These are phyloP conservation scores for Aspergillus spinulosporus DNA, from an alignment of 2,329 filamentous ascomycete species.

Conservation along the genomic window DNA sequence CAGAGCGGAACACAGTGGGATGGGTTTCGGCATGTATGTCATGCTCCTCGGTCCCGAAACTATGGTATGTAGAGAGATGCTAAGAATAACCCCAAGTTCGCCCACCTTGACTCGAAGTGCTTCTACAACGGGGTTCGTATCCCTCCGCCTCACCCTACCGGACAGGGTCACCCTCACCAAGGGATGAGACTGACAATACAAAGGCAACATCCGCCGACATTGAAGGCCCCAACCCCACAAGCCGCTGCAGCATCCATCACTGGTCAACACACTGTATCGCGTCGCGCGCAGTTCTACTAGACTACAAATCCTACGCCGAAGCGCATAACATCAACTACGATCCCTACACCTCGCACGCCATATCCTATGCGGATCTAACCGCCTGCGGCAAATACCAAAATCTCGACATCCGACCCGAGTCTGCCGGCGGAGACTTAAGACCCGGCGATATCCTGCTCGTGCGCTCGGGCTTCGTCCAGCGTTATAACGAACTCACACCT, in stretches of 20 bases:
- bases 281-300: conserved; percentile 45
- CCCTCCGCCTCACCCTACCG: neutral
- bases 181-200: neutral
- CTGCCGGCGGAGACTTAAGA: conserved; percentile 56
- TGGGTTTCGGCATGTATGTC: conserved; percentile 49
- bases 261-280: conserved; percentile 46
- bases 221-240: conserved; percentile 34
- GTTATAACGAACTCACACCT: conserved; percentile 52
- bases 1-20: conserved; percentile 54
- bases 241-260: conserved; percentile 46
- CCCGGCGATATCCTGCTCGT: conserved; percentile 67
- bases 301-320: conserved; percentile 50
- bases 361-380: conserved; percentile 57
- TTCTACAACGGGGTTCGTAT: conserved; percentile 46
- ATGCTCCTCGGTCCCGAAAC: neutral
- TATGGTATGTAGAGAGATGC: neutral
- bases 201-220: conserved; percentile 40
- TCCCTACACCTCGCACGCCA: conserved; percentile 55
- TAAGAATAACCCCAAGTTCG: conserved; percentile 31
- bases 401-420: conserved; percentile 59
- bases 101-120: conserved; percentile 37
- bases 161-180: neutral
- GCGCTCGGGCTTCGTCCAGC: conserved; percentile 62
- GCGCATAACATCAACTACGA: conserved; percentile 53
- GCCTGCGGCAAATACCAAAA: conserved; percentile 61